These are phyloP conservation scores for Pseudogymnoascus sp. DNA, from an alignment of 2,329 filamentous ascomycete genomes.

Conservation along the genomic window DNA sequence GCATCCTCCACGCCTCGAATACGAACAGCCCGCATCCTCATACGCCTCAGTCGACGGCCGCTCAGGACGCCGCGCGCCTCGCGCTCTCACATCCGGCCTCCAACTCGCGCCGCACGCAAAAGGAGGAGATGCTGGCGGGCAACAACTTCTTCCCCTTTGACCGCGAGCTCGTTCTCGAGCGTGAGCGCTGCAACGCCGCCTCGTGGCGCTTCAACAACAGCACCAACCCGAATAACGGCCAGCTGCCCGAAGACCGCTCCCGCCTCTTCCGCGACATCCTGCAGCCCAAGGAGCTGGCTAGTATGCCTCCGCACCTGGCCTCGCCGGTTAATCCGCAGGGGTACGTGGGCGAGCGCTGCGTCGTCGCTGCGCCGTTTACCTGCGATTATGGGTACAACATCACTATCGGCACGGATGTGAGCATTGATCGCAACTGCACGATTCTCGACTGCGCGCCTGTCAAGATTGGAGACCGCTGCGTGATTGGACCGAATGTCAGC, in stretches of 20 bases:
- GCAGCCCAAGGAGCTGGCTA: slow-evolving; percentile 50
- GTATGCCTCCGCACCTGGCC: slow-evolving; percentile 46
- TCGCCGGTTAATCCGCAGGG: slow-evolving; percentile 47
- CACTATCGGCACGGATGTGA: slow-evolving; percentile 73
- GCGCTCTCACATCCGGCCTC: slow-evolving; percentile 27
- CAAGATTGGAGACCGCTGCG: slow-evolving; percentile 67
- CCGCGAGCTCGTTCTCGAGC: slow-evolving; percentile 69
- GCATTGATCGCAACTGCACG: slow-evolving; percentile 74
- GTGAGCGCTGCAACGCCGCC: slow-evolving; percentile 73
- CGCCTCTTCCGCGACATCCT: slow-evolving; percentile 66
- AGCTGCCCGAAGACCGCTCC: slow-evolving; percentile 59
- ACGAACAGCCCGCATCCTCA: slow-evolving; percentile 40
- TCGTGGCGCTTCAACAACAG: slow-evolving; percentile 84
- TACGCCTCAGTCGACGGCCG: slow-evolving; percentile 25
- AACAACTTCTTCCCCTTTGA: slow-evolving; percentile 74
- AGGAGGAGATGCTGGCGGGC: slow-evolving; percentile 81
- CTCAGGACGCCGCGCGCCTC: slow-evolving; percentile 22
- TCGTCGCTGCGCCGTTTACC: slow-evolving; percentile 79
- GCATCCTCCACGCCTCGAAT: slow-evolving; percentile 43
- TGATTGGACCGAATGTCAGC: slow-evolving; percentile 77
- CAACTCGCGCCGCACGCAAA: slow-evolving; percentile 49
- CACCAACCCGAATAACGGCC: slow-evolving; percentile 63
- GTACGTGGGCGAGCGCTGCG: slow-evolving; percentile 63
- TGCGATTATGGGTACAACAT: slow-evolving; percentile 98
- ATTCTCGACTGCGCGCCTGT: slow-evolving; percentile 83